phyloP scores from a whole-genome alignment of 2,329 filamentous ascomycete species.

The Fusarium sp. region DNA sequence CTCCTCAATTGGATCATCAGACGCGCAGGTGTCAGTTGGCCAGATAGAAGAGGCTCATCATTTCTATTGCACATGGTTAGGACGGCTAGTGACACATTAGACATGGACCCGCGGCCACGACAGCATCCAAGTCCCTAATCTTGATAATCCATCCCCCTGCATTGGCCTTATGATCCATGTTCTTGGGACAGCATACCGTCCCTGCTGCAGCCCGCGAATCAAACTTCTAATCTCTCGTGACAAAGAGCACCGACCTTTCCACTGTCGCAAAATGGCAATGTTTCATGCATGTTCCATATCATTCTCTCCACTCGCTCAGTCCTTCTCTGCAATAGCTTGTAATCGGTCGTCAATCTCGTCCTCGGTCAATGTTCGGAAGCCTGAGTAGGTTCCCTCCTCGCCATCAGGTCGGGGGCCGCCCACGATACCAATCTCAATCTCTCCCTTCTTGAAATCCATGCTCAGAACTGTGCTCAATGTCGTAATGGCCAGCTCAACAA shows the following conservation, averaged over 20 bases:
- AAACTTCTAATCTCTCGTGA: constrained; percentile 21
- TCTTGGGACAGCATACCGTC: constrained; percentile 34
- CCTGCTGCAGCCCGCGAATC: constrained; percentile 36
- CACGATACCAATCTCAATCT: constrained; percentile 97
- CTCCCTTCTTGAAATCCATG: constrained; percentile 99
- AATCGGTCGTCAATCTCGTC: constrained; percentile 98
- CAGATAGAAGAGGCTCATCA: constrained; percentile 34
- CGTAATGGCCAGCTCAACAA: constrained; percentile 95
- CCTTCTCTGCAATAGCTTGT: constrained; percentile 98
- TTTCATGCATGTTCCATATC: constrained; percentile 33
- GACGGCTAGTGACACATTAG: constrained; percentile 42
- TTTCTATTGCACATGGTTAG: constrained; percentile 46
- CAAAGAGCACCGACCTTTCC: constrained; percentile 21
- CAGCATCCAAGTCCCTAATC: constrained; percentile 34
- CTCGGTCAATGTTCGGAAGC: constrained; percentile 90
- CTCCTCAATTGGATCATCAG: constrained; percentile 43
- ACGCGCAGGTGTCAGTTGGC: constrained; percentile 40
- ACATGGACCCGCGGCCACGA: constrained; percentile 34
- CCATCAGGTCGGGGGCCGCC: constrained; percentile 87
- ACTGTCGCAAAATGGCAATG: constrained; percentile 14
- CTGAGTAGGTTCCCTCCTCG: constrained; percentile 80
- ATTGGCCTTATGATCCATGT: constrained; percentile 35
- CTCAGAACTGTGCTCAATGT: constrained; percentile 95
- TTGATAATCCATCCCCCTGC: constrained; percentile 37
- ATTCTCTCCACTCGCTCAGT: constrained; percentile 66